Evolutionary conservation across 1,284 basidiomycete species (phyloP), one percentile per base, ranked within the genome.

Genomic region (Rhodofomes roseus): DNA sequence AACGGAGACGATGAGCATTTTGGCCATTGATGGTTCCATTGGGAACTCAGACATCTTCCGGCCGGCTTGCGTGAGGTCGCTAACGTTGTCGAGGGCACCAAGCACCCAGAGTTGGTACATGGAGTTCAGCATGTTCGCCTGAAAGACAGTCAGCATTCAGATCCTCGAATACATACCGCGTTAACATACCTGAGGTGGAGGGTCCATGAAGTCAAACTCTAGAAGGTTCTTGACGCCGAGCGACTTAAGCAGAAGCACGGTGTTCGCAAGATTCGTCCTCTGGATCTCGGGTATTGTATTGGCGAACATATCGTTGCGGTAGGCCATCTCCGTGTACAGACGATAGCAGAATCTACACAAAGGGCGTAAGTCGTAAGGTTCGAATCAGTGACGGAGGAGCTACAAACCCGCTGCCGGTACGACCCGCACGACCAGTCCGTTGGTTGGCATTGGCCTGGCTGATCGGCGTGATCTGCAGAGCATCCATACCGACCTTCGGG

Each of bases 51-150:
- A 94, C 95, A 99, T 99, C 75, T 96, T 98, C 52, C 92, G 86
- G 1, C 97, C 97, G 54, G 89, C 82, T 0, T 89, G 82, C 2
- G 97, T 99, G 60, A 99, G 79, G 74, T 98, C 93, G n/a, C 97
- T 96, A 25, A 96, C 87, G 66, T 98, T 98, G 79, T 99, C 95
- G 9, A 99, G 82, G 2, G 97, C 97, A 40, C 95, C 95, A 16
- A 99, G 87, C 4, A 98, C 95, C 96, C 97, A 99, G 23, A 99
- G 86, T 74, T 98, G 96, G 74, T 98, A 98, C 96, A 98, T 98
- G 2, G 95, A 97, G 72, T 97, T 98, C 53, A 96, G 79, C 66
- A 96, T 96, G 71, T 96, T 96, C 61, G 92, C 92, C 86, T 93
- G 66, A 1, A 59, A 18, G 48, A 60, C 29, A 55, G 14, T 54